phyloP scores from a whole-genome alignment of 192 early-diverging fungal species.

The Coemansia sp. region DNA sequence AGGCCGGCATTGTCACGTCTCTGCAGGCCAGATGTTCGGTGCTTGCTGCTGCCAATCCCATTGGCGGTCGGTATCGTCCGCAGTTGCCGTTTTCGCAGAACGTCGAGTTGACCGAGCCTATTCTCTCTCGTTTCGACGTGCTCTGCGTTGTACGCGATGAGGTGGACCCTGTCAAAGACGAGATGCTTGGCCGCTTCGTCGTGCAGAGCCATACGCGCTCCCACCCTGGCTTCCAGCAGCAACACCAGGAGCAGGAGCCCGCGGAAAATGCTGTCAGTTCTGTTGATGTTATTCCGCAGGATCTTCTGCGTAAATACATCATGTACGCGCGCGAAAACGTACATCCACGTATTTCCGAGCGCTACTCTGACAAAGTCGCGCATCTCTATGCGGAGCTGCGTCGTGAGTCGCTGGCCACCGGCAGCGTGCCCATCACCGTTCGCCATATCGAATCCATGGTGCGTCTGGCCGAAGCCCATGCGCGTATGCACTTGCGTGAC shows the following conservation, averaged over 20 bases:
- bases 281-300: constrained; percentile 72
- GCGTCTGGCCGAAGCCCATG: constrained; percentile 83
- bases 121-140: constrained; percentile 96
- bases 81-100: constrained; percentile 93
- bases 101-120: constrained; percentile 98
- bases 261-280: constrained; percentile 51
- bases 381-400: constrained; percentile 90
- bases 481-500: constrained; percentile 94
- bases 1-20: constrained; percentile 84
- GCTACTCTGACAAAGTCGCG: constrained; percentile 86
- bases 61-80: constrained; percentile 84
- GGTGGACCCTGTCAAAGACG: constrained; percentile 88
- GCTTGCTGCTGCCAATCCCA: constrained; percentile 81
- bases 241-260: constrained; percentile 31
- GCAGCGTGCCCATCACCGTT: constrained; percentile 83
- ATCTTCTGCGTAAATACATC: constrained; percentile 82
- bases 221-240: constrained; percentile 67
- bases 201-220: constrained; percentile 89
- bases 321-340: constrained; percentile 82
- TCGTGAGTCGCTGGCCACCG: constrained; percentile 77
- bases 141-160: constrained; percentile 94
- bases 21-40: constrained; percentile 84
- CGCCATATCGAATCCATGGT: constrained; percentile 87
- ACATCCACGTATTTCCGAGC: constrained; percentile 75
- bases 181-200: constrained; percentile 89